Conservation (phyloP, 192 early-diverging fungal species). For the Spinellus fusiger region DNA sequence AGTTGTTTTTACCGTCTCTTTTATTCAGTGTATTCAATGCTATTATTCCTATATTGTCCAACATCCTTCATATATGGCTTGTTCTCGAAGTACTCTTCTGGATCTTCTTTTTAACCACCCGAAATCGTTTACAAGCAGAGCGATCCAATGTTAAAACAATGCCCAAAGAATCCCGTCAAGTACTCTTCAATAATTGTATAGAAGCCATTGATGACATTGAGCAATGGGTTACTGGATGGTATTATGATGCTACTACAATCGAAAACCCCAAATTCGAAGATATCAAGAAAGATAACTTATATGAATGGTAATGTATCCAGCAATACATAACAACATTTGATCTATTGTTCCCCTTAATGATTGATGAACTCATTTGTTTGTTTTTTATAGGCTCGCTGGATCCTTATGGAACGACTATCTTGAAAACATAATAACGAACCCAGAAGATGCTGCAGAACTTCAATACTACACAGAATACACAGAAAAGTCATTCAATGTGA, state of each 20-base stretch:
- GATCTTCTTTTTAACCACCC: slow-evolving; percentile 19
- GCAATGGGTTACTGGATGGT: slow-evolving; percentile 31
- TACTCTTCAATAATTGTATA: slow-evolving; percentile 23
- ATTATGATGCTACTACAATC: slow-evolving; percentile 17
- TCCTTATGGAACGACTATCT: slow-evolving; percentile 41
- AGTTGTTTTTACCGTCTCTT: neutral
- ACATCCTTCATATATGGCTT: slow-evolving; percentile 17
- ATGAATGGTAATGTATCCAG: slow-evolving; percentile 19
- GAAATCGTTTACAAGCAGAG: slow-evolving; percentile 11
- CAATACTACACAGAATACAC: slow-evolving; percentile 31
- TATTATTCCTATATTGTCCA: neutral
- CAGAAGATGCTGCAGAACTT: slow-evolving; percentile 33
- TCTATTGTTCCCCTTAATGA: slow-evolving; percentile 2
- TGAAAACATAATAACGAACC: slow-evolving; percentile 24
- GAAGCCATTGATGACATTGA: slow-evolving; percentile 16
- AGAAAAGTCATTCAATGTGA: slow-evolving; percentile 29
- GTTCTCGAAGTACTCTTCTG: slow-evolving; percentile 26
- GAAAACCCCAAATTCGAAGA: slow-evolving; percentile 17
- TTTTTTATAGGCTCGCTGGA: slow-evolving; percentile 44
- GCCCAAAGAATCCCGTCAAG: slow-evolving; percentile 4
- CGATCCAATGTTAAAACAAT: slow-evolving; percentile 3
- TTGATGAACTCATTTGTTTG: neutral
- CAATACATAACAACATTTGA: neutral
- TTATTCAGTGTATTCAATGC: neutral
- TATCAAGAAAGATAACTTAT: slow-evolving; percentile 25